Conservation (phyloP, 768 basidiomycete genomes). For the Suillus subaureus region DNA sequence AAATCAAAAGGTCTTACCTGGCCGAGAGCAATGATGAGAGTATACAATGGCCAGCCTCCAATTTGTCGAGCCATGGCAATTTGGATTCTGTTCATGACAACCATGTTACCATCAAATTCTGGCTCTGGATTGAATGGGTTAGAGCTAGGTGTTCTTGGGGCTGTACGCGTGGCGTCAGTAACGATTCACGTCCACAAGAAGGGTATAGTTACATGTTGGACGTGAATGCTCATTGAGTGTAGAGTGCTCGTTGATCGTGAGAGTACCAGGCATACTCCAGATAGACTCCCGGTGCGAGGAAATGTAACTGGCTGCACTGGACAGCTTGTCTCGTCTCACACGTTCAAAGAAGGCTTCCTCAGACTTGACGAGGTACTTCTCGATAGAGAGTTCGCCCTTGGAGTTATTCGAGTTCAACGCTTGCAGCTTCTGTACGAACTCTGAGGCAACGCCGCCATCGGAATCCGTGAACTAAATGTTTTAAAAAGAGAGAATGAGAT, state of each 20-base stretch:
- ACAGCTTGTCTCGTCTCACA: slow-evolving; percentile 86
- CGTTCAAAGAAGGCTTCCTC: slow-evolving; percentile 93
- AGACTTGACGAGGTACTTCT: slow-evolving; percentile 86
- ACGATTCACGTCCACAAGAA: slow-evolving; percentile 1
- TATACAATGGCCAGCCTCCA: slow-evolving; percentile 89
- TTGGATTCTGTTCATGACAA: slow-evolving; percentile 83
- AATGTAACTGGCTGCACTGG: slow-evolving; percentile 76
- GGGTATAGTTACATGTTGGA: slow-evolving; percentile 64
- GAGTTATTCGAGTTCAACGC: slow-evolving; percentile 82
- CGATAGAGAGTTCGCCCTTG: slow-evolving; percentile 88
- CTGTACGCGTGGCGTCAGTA: slow-evolving; percentile 21
- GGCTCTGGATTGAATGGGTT: slow-evolving; percentile 53
- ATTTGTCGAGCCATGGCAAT: slow-evolving; percentile 81
- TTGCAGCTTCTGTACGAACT: slow-evolving; percentile 87
- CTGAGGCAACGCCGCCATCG: slow-evolving; percentile 88
- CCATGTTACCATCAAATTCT: slow-evolving; percentile 58
- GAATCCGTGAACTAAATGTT: slow-evolving; percentile 87
- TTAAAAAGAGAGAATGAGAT: slow-evolving; percentile 11
- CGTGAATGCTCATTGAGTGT: slow-evolving; percentile 62
- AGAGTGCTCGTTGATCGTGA: slow-evolving; percentile 41
- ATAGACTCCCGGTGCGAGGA: slow-evolving; percentile 81
- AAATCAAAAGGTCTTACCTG: slow-evolving; percentile 49
- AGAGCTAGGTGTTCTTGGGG: slow-evolving; percentile 49
- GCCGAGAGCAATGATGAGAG: slow-evolving; percentile 83
- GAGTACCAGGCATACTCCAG: slow-evolving; percentile 69